Percentiles rank a stretch among this genome's conserved stretches.
Evolutionary conservation across 306 rosid species (phyloP).

Genomic region (Quercus dentata): DNA sequence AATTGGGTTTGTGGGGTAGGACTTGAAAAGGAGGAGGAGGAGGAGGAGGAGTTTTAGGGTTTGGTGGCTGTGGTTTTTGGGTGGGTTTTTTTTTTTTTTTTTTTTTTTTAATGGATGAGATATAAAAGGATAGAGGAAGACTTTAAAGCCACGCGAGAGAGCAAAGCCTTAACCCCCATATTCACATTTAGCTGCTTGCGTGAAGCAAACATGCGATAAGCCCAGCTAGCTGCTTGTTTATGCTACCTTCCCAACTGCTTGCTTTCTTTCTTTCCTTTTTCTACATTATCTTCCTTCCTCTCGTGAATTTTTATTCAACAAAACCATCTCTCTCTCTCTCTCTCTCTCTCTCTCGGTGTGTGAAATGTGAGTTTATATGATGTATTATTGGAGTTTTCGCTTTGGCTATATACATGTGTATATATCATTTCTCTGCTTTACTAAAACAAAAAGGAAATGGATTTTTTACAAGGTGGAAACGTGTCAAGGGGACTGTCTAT

Average conservation of each 20-base stretch:
- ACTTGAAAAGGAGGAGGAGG: constrained; percentile 3
- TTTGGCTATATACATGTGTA: neutral
- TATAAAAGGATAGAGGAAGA: constrained; percentile 35
- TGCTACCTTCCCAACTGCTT: constrained; percentile 19
- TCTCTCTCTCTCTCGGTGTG: constrained; percentile 3
- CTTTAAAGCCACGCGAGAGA: constrained; percentile 95
- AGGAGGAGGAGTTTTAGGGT: constrained; percentile 27
- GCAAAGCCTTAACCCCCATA: constrained; percentile 66
- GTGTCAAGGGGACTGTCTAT: constrained; percentile 47
- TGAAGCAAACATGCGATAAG: constrained; percentile 94
- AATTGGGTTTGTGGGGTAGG: constrained; percentile 18
- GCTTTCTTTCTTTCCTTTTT: neutral
- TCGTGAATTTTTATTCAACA: constrained; percentile 31
- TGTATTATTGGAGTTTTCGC: constrained; percentile 17
- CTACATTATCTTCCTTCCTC: constrained; percentile 19
- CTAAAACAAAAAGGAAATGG: neutral
- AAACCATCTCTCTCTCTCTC: constrained; percentile 6
- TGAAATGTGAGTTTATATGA: constrained; percentile 11
- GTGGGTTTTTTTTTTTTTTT: neutral
- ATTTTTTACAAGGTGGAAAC: constrained; percentile 36
- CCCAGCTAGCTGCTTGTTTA: constrained; percentile 18
- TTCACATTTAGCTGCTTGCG: constrained; percentile 83
- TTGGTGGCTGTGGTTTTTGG: constrained; percentile 40
- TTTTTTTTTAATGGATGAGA: constrained; percentile 24
- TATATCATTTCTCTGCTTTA: neutral